A percentile compares a stretch with the other conserved stretches of the same genome.
Evolutionary conservation across 768 basidiomycete genomes (phyloP).

Genomic region (Dentipellis fragilis): DNA sequence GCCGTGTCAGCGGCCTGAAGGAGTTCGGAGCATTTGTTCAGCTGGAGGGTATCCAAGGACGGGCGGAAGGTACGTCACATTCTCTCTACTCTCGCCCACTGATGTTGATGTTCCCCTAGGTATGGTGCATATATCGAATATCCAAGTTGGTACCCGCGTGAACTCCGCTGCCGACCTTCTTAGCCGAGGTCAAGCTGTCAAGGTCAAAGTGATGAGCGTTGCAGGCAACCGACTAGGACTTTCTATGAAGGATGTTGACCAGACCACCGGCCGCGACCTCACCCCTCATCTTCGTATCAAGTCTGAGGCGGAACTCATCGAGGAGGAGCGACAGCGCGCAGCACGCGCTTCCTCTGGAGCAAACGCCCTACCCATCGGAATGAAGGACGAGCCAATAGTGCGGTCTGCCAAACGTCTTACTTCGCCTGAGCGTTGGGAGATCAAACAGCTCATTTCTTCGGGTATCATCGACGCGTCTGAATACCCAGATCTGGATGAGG

Average conservation of each 20-base stretch:
- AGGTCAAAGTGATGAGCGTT: conserved; percentile 94
- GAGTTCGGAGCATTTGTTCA: conserved; percentile 95
- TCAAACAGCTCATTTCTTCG: conserved; percentile 96
- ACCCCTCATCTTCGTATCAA: conserved; percentile 92
- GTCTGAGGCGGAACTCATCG: conserved; percentile 81
- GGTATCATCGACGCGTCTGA: conserved; percentile 88
- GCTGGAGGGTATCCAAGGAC: conserved; percentile 77
- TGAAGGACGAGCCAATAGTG: conserved; percentile 40
- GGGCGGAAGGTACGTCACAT: conserved; percentile 72
- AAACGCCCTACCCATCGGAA: conserved; percentile 76
- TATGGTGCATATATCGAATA: conserved; percentile 95
- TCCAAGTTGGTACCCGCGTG: conserved; percentile 75
- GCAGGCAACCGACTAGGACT: conserved; percentile 74
- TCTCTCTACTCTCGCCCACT: conserved; percentile 6
- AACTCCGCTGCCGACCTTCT: conserved; percentile 84
- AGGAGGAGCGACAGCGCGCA: conserved; percentile 61
- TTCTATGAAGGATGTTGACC: conserved; percentile 98
- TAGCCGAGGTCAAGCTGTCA: conserved; percentile 74
- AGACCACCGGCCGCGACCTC: conserved; percentile 78
- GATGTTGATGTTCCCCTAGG: conserved; percentile 34
- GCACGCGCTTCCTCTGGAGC: conserved; percentile 67
- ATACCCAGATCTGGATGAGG: conserved; percentile 88
- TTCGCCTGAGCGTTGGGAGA: conserved; percentile 97
- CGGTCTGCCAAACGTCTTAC: conserved; percentile 85
- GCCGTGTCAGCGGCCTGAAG: conserved; percentile 74